Evolutionary conservation across 2,329 filamentous ascomycete species (phyloP), one percentile per base, ranked within the genome.

Genomic region (Emmonsiellopsis sp.): DNA sequence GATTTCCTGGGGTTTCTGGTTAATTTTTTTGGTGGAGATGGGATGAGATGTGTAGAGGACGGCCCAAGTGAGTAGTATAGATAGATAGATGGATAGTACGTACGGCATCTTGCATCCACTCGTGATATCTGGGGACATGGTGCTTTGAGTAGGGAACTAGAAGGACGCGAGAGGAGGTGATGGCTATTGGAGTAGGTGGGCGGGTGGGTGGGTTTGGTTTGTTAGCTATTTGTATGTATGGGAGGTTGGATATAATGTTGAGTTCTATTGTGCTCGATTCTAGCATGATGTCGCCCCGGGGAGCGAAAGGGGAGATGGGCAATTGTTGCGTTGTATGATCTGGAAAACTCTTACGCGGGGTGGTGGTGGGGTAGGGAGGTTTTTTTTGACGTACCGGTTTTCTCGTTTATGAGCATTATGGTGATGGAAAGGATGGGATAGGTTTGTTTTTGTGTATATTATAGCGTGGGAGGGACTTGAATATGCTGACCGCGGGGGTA

Each of bases 101-200:
- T 68, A 79, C 86, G 50, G 85, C 79, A 63, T 93, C 85, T 74
- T 91, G 80, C 91, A 97, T 96, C 92, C 92, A 97, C 63, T 78
- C 74, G 67, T 95, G 89, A 67, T 96, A 96, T 38, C 79, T 83
- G 13, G 78, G 78, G 26, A 97, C 92, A 74, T 96, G 92, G 65
- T 84, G 86, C 38, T 77, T 71, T 58, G 85, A 85, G 70, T 96
- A 96, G 0, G 91, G 91, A 8, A 95, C 89, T 8, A 97, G 79
- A 15, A 94, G 79, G 44, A 87, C 75, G 49, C 76, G 76, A 4
- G 79, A 70, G 1, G 86, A 86, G 2, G 80, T 77, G 34, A 94
- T 73, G 15, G 85, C 89, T 94, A 60, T 8, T n/a, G n/a, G 20
- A 13, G n/a, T n/a, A 32, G 20, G 26, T n/a, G 16, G 15, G 16